Base-by-base conservation (phyloP, 2,329 filamentous ascomycete genomes). In the Immersiporthe knoxdaviesiana region DNA sequence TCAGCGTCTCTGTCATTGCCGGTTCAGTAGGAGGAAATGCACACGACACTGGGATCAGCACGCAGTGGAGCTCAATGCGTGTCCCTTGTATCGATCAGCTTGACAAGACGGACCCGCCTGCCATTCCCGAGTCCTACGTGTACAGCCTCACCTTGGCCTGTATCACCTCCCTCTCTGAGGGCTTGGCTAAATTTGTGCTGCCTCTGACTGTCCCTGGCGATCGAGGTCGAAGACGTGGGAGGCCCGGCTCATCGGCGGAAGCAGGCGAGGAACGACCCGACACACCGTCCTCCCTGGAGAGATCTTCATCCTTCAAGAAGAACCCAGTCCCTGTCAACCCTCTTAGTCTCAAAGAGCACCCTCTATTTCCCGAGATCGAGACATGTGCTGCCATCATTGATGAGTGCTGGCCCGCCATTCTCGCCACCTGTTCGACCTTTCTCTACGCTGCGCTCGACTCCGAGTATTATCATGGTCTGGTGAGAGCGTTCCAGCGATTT, bases 361-460 rank as follows among this genome's bases (percentile, higher is more conserved):
- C 92, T 0, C 84, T 93, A 11, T 85, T 90, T 65, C 78, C 84
- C 1, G 91, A 93, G 63, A 89, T 98, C 68, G 88, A 90, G 75
- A 88, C 89, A 1, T 95, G 93, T 74, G 93, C 93, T 16, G 87
- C 87, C 12, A 91, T 99, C 67, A 91, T 99, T 32, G 93, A 97
- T 4, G 87, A 92, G 73, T 98, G 95, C 78, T 99, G 96, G 96
- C 96, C 96, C 61, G 96, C 96, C 16, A 90, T 98, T 52, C 87
- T 99, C 63, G 95, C 96, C 1, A 96, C 94, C 1, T 97, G 94
- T 75, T 99, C 96, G 0, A 97, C 95, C 0, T 99, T 98, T 76
- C 82, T 99, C 24, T 97, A 97, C 76, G 93, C 96, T 39, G 90
- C 95, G 0, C 83, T 99, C 4, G 96, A 99, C 77, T 91, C 93